Percentiles rank a stretch among this genome's conserved stretches.
phyloP scores from a whole-genome alignment of 352 stramenopile genomes.

The Poterioochromonas sp. region DNA sequence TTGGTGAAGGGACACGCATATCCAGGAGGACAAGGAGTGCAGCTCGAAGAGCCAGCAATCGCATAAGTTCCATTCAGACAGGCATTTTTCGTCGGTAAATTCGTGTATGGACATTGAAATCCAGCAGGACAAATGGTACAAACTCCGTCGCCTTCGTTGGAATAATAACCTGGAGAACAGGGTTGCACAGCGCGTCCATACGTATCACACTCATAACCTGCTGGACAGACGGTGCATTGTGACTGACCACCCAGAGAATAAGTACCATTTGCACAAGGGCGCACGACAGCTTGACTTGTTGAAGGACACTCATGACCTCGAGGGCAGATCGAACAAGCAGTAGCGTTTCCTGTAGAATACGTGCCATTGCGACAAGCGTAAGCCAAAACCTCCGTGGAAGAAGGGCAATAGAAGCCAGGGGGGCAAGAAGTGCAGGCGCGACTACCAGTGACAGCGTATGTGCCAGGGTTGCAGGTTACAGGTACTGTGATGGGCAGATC shows the following conservation, averaged over 20 bases:
- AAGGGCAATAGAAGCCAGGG: constrained; percentile 46
- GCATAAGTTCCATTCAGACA: constrained; percentile 59
- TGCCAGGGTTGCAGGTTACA: constrained; percentile 36
- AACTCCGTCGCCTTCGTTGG: constrained; percentile 32
- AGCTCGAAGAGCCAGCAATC: constrained; percentile 22
- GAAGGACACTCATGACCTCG: constrained; percentile 62
- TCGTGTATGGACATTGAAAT: constrained; percentile 43
- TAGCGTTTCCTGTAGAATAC: constrained; percentile 52
- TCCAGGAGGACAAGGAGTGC: constrained; percentile 42
- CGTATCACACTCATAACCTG: constrained; percentile 62
- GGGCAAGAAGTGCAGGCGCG: constrained; percentile 49
- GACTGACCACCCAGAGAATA: constrained; percentile 52
- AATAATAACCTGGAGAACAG: constrained; percentile 39
- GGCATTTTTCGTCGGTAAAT: constrained; percentile 32
- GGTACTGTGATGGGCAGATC: background rate
- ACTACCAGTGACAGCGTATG: constrained; percentile 50
- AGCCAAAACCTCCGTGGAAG: constrained; percentile 27
- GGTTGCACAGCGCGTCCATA: too few relatives aligned
- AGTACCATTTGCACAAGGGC: constrained; percentile 36
- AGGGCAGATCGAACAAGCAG: constrained; percentile 46
- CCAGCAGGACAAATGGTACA: constrained; percentile 43
- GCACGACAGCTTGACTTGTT: constrained; percentile 9
- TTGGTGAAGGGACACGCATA: constrained; percentile 44
- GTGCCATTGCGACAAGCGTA: constrained; percentile 50
- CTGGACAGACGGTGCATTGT: constrained; percentile 63